Conservation (phyloP, 176 grass and related monocot genomes). For the Bothriochloa decipiens region DNA sequence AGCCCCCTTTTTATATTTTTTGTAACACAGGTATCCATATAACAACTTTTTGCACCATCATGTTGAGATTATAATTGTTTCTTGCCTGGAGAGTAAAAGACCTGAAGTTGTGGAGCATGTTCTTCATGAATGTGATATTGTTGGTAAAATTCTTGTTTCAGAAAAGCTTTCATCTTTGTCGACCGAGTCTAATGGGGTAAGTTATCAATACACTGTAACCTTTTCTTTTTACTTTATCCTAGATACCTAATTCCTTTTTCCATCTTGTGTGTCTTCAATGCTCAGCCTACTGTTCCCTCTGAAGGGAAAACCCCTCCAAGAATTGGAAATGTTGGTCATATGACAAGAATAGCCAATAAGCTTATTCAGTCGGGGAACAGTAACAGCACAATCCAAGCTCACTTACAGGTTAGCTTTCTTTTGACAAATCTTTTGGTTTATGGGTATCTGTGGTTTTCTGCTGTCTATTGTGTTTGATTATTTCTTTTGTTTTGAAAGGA, state of each 20-base stretch:
- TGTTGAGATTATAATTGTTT: slow-evolving; percentile 89
- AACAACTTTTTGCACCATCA: slow-evolving; percentile 99
- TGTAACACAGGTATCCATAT: slow-evolving; percentile 78
- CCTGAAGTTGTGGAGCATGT: slow-evolving; percentile 81
- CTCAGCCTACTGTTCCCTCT: slow-evolving; percentile 70
- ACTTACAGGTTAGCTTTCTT: slow-evolving; percentile 66
- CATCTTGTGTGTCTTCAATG: slow-evolving; percentile 21
- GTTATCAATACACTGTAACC: slow-evolving; percentile 20
- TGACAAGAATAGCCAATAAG: slow-evolving; percentile 93
- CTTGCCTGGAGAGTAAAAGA: slow-evolving; percentile 90
- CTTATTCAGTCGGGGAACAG: slow-evolving; percentile 79
- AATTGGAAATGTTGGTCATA: slow-evolving; percentile 95
- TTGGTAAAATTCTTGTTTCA: slow-evolving; percentile 84
- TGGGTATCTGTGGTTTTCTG: slow-evolving; percentile 27
- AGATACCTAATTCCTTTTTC: slow-evolving; percentile 9
- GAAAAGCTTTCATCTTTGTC: slow-evolving; percentile 73
- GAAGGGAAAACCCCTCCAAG: slow-evolving; percentile 80
- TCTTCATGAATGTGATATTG: slow-evolving; percentile 82
- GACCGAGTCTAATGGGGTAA: slow-evolving; percentile 77
- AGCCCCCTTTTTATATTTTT: slow-evolving; percentile 25
- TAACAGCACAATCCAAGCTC: slow-evolving; percentile 65
- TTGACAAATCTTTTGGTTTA: slow-evolving; percentile 50
- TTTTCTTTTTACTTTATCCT: neutral
- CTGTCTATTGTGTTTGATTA: slow-evolving; percentile 11
- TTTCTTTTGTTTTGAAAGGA: slow-evolving; percentile 54